Evolutionary conservation across 208 protist genomes (phyloP).

Genomic region (Angomonas desouzai): DNA sequence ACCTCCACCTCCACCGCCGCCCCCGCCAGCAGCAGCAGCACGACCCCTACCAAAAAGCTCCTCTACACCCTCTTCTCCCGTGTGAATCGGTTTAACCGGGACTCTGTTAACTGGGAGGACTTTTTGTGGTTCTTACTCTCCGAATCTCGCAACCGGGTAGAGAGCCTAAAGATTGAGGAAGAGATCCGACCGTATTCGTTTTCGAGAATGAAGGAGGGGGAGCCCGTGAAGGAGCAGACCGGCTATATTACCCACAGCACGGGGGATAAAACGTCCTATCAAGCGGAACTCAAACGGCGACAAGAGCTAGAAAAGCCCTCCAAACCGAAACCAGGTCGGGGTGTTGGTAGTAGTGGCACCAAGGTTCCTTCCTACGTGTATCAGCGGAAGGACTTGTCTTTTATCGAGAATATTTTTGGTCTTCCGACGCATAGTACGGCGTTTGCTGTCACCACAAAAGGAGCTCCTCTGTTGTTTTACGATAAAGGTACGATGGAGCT

Average conservation of each 20-base stretch:
- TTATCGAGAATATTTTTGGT: constrained; percentile 43
- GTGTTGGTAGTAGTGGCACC: neutral
- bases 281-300: constrained; percentile 4
- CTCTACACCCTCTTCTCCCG: constrained; percentile 24
- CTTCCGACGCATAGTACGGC: constrained; percentile 43
- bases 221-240: neutral
- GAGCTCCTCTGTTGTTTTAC: constrained; percentile 40
- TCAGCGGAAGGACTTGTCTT: constrained; percentile 25
- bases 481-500: constrained; percentile 44
- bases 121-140: constrained; percentile 47
- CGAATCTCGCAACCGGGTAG: constrained; percentile 19
- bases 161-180: constrained; percentile 17
- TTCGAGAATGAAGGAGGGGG: constrained; percentile 22
- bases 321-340: neutral
- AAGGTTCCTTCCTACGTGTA: neutral
- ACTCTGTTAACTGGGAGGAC: constrained; percentile 57
- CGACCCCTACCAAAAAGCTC: neutral
- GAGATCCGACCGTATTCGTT: constrained; percentile 42
- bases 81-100: constrained; percentile 40
- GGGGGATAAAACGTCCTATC: neutral
- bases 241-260: neutral
- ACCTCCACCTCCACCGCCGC: neutral
- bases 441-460: constrained; percentile 53
- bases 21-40: no score
- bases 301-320: neutral